Percentiles rank a stretch among this genome's conserved stretches.
Conservation (phyloP, 352 stramenopile species). For the Pythium folliculosum region DNA sequence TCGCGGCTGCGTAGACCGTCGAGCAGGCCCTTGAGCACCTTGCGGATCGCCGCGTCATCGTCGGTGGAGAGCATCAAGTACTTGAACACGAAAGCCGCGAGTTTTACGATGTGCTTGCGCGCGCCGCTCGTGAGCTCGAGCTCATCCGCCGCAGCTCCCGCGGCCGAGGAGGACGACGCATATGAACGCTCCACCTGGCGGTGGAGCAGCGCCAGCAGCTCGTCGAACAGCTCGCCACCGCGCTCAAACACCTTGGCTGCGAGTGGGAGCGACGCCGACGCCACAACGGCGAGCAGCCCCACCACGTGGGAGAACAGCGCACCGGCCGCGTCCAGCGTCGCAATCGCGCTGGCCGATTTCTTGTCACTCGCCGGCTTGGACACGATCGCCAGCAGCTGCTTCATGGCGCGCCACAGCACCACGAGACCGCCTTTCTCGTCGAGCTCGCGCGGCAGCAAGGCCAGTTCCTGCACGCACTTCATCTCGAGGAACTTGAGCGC, state of each 20-base stretch:
- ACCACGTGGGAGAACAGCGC: constrained; percentile 50
- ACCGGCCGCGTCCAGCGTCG: constrained; percentile 23
- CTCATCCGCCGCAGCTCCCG: not conserved
- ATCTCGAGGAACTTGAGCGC: constrained; percentile 77
- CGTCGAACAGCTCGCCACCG: constrained; percentile 25
- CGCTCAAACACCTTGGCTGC: constrained; percentile 35
- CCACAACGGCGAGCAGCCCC: constrained; percentile 53
- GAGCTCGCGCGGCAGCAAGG: constrained; percentile 56
- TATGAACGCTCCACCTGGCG: constrained; percentile 60
- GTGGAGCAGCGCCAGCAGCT: constrained; percentile 48
- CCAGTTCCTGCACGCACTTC: constrained; percentile 63
- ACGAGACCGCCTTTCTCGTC: constrained; percentile 53
- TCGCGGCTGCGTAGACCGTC: constrained; percentile 70
- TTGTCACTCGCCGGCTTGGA: not conserved
- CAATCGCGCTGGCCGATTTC: not conserved
- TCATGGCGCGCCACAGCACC: constrained; percentile 53
- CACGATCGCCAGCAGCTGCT: constrained; percentile 32
- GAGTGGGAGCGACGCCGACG: constrained; percentile 59
- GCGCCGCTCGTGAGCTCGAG: constrained; percentile 38
- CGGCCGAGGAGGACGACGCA: constrained; percentile 9
- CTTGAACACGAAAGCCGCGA: constrained; percentile 80
- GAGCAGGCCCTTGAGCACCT: constrained; percentile 57
- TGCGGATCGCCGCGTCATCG: constrained; percentile 49
- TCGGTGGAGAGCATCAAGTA: constrained; percentile 55
- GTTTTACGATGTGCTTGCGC: constrained; percentile 67